These are phyloP conservation scores for Chlamydomonas sphaeroides DNA, from an alignment of 139 green algal species.

Conservation along the genomic window DNA sequence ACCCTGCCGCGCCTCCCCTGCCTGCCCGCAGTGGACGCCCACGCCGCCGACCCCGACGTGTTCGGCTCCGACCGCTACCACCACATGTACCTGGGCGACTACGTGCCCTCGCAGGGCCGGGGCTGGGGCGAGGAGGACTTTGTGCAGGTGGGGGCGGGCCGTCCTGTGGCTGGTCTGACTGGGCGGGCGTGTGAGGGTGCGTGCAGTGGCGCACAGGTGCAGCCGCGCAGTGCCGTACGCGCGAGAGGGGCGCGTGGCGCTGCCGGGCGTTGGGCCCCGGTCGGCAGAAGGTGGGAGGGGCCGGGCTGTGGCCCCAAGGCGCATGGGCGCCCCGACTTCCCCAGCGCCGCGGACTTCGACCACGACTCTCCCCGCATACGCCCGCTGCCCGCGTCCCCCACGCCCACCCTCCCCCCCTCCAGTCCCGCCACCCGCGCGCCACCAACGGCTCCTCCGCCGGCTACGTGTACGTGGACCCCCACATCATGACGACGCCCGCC, in stretches of 20 bases:
- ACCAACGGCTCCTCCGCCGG: slow-evolving; percentile 8
- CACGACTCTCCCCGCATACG: too few species aligned
- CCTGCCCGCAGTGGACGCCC: slow-evolving; percentile 7
- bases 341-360: too few species aligned
- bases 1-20: too few species aligned
- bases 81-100: slow-evolving; percentile 38
- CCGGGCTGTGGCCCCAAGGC: too few species aligned
- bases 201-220: not conserved
- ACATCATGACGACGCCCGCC: slow-evolving; percentile 89
- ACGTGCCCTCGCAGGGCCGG: not conserved
- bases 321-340: too few species aligned
- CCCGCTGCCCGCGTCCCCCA: not conserved
- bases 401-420: too few species aligned
- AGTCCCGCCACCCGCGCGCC: slow-evolving; percentile 1
- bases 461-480: slow-evolving; percentile 86
- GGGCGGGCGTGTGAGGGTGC: not conserved
- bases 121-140: slow-evolving; percentile 53
- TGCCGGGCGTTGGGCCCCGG: too few species aligned
- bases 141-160: slow-evolving; percentile 30
- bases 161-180: not conserved
- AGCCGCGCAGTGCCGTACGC: not conserved
- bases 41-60: slow-evolving; percentile 10
- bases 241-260: too few species aligned
- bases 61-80: slow-evolving; percentile 5
- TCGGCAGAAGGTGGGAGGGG: too few species aligned